Conservation (phyloP, 371 early-diverging fungal genomes). For the Mucor mucedo region DNA sequence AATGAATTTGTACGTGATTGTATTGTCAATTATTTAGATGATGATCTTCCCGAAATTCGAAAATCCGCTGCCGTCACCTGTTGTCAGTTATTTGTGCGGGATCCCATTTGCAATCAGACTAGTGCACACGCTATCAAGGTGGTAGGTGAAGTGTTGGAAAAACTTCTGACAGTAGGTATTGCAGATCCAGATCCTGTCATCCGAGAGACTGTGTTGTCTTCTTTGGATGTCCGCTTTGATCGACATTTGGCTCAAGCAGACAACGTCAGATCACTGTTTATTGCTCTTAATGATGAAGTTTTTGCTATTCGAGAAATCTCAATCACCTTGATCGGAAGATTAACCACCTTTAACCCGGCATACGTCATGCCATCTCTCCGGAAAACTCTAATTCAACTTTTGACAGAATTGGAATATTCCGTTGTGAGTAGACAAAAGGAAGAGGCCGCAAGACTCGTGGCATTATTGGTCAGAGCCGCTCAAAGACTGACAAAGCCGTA, state of each 20-base stretch:
- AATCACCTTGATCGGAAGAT: constrained; percentile 86
- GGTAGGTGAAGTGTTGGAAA: constrained; percentile 88
- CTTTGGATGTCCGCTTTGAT: constrained; percentile 86
- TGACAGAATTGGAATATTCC: constrained; percentile 93
- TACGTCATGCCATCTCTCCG: constrained; percentile 92
- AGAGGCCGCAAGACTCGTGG: constrained; percentile 84
- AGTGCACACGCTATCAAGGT: constrained; percentile 87
- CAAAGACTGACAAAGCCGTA: constrained; percentile 89
- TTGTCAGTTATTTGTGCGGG: constrained; percentile 80
- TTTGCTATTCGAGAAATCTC: constrained; percentile 90
- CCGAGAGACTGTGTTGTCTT: constrained; percentile 80
- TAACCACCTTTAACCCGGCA: constrained; percentile 89
- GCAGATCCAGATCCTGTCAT: constrained; percentile 88
- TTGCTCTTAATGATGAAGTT: constrained; percentile 92
- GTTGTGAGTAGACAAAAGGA: constrained; percentile 86
- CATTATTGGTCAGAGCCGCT: constrained; percentile 78
- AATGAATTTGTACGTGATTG: constrained; percentile 92
- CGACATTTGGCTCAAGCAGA: constrained; percentile 91
- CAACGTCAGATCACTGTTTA: constrained; percentile 85
- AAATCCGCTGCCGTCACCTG: constrained; percentile 90
- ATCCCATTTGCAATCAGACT: constrained; percentile 78
- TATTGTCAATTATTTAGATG: constrained; percentile 85
- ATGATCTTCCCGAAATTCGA: constrained; percentile 83
- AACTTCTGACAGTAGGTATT: constrained; percentile 87
- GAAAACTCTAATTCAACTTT: constrained; percentile 85